Base-by-base conservation (phyloP, 352 stramenopile genomes). In the Salisapilia sapeloensis region DNA sequence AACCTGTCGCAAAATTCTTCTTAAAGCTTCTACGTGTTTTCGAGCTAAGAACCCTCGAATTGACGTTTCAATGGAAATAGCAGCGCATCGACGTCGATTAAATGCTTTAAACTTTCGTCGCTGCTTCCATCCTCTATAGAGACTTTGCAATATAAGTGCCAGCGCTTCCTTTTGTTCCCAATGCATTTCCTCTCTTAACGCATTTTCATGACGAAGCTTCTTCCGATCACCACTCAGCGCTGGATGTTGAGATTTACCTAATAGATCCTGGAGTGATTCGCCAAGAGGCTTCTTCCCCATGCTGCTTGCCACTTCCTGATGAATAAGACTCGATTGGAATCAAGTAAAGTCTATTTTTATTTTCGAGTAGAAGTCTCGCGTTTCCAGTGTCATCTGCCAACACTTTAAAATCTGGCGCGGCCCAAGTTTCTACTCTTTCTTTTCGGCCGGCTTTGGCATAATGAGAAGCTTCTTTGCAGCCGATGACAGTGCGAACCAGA, bases 101-200 rank as follows among this genome's bases (percentile, higher is more conserved):
- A 54, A 55, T 12, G 36, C 37, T 6, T 40, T 35, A 6, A 49
- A 59, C 4, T 61, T 23, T 16, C 50, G 51, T 0, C 72, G 69
- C 0, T 60, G 64, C 29, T 65, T 56, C 54, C 55, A 89, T 0
- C 72, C 66, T 6, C 69, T 61, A 38, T 60, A 81, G 11, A 52
- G 47, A 24, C 65, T 56, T 45, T 85, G 72, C 3, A 87, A 39
- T 17, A 61, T 62, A 5, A 61, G 77, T 6, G 72, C 72, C 18
- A 85, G 66, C 14, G 77, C 80, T 40, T 69, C 44, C 15, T 70
- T 75, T 59, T 77, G 79, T 43, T 82, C 85, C 37, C 48, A 35
- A 17, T 64, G 42, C 27, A 82, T 80, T 35, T 87, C 72, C 31
- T 83, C 69, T 15, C 65, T 58, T 6, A 85, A 32, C 8, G 55